Base-by-base conservation (phyloP, 176 grass and related monocot genomes). In the Eragrostis nindensis region DNA sequence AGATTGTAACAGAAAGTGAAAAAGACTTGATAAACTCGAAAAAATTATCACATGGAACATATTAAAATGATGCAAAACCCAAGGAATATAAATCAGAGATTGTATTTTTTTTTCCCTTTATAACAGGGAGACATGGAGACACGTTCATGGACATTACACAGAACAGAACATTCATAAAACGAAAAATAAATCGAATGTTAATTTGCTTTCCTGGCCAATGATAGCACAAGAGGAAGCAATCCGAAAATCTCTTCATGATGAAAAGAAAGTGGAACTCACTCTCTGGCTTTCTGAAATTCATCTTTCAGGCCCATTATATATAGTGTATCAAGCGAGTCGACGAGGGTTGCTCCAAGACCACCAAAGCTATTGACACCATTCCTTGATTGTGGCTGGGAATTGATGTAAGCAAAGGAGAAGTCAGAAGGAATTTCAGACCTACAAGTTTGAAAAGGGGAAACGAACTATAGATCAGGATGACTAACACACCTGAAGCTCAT, bases 281-380 rank as follows among this genome's bases (percentile, higher is more conserved):
- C 91, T 94, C 89, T 93, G 67, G 97, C 93, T 81, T 93, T 92
- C 76, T 87, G 88, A 88, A 99, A 99, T 86, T 99, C 93, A 83
- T 96, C 97, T 86, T 90, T 84, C 26, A 99, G 85, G 71, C 91
- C 97, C 97, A 99, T 99, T 88, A 99, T 96, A 74, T 99, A 90
- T 21, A 96, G 77, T 71, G 97, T 99, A 86, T 96, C 97, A 24
- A 99, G 87, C 7, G 97, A 93, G 65, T 99, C 97, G 9, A 99
- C 82, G 82, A 99, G 87, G 27, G 97, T 99, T 68, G 97, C 97
- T 49, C 97, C 97, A 6, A 99, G 93, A 76, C 93, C 97, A 85
- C 97, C 97, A 85, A 96, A 99, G 83, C 97, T 99, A 86, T 99
- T 85, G 68, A 91, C 36, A 73, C 97, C 97, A 88, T 86, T 87